Evolutionary conservation across 768 basidiomycete species (phyloP).

Genomic region (Russula sp.): DNA sequence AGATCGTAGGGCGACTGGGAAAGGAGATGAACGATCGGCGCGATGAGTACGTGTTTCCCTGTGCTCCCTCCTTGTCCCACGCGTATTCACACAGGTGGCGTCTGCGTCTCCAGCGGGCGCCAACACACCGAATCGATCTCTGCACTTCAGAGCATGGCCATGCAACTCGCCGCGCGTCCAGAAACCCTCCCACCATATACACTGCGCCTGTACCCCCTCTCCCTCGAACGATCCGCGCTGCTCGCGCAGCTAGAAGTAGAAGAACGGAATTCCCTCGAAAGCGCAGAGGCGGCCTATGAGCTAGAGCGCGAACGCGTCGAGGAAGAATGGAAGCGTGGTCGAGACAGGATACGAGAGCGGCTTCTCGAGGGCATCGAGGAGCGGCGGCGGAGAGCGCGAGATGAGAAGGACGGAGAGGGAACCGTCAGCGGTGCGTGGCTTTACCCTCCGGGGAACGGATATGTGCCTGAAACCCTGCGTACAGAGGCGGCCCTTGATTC

Average conservation of each 20-base stretch:
- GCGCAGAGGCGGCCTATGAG: slow-evolving; percentile 63
- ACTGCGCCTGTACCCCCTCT: slow-evolving; percentile 64
- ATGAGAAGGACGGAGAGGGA: slow-evolving; percentile 89
- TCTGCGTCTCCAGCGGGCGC: slow-evolving; percentile 40
- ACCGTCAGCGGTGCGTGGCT: slow-evolving; percentile 52
- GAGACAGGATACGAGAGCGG: slow-evolving; percentile 69
- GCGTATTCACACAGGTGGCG: slow-evolving; percentile 7
- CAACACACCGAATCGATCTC: slow-evolving; percentile 59
- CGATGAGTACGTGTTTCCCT: slow-evolving; percentile 54
- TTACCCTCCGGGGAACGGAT: not conserved
- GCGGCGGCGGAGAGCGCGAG: slow-evolving; percentile 66
- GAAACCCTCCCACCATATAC: slow-evolving; percentile 60
- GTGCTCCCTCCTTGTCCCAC: slow-evolving; percentile 11
- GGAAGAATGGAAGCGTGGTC: slow-evolving; percentile 73
- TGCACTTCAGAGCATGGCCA: slow-evolving; percentile 50
- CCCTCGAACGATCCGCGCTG: slow-evolving; percentile 70
- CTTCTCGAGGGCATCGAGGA: slow-evolving; percentile 84
- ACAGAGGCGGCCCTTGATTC: slow-evolving; percentile 69
- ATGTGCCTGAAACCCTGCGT: not conserved
- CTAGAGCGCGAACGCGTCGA: slow-evolving; percentile 77
- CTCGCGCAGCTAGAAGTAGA: slow-evolving; percentile 61
- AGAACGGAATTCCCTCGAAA: slow-evolving; percentile 62
- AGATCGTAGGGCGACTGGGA: slow-evolving; percentile 60
- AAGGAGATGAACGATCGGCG: slow-evolving; percentile 70
- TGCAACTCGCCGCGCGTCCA: slow-evolving; percentile 63